These are phyloP conservation scores for Tricholoma matsutake DNA, from an alignment of 768 basidiomycete species.

Conservation along the genomic window DNA sequence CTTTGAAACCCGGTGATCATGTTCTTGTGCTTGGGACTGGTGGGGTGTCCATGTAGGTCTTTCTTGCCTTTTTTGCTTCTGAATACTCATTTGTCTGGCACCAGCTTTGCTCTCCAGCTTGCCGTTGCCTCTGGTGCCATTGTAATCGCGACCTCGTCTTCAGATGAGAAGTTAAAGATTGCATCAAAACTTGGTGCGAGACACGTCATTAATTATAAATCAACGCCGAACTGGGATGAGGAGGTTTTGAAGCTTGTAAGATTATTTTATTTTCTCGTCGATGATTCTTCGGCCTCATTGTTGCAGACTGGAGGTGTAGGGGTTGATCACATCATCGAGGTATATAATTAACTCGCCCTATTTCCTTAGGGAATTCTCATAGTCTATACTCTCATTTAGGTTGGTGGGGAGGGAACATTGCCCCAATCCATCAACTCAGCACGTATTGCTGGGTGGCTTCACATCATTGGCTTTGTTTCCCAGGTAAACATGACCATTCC, in stretches of 20 bases:
- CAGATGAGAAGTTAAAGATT: slow-evolving; percentile 56
- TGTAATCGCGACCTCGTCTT: slow-evolving; percentile 67
- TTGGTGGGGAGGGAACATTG: slow-evolving; percentile 54
- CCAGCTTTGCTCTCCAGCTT: slow-evolving; percentile 53
- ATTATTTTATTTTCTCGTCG: slow-evolving; percentile 4
- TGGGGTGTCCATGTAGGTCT: slow-evolving; percentile 47
- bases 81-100: neutral
- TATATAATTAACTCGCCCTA: slow-evolving; percentile 6
- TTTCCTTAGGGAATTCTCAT: neutral
- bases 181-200: slow-evolving; percentile 50
- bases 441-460: slow-evolving; percentile 40
- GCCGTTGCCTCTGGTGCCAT: slow-evolving; percentile 60
- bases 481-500: slow-evolving; percentile 25
- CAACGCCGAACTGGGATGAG: slow-evolving; percentile 54
- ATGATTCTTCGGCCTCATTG: slow-evolving; percentile 15
- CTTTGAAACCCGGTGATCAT: slow-evolving; percentile 55
- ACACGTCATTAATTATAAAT: slow-evolving; percentile 62
- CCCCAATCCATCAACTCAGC: slow-evolving; percentile 38
- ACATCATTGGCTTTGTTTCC: slow-evolving; percentile 51
- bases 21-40: slow-evolving; percentile 57
- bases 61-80: neutral
- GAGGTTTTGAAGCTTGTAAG: slow-evolving; percentile 44
- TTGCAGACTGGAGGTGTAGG: slow-evolving; percentile 36
- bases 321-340: slow-evolving; percentile 40
- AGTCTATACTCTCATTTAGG: slow-evolving; percentile 27